Percentiles rank a stretch among this genome's conserved stretches.
Evolutionary conservation across 2,329 filamentous ascomycete genomes (phyloP).

Genomic region (Dactylonectria macrodidyma): DNA sequence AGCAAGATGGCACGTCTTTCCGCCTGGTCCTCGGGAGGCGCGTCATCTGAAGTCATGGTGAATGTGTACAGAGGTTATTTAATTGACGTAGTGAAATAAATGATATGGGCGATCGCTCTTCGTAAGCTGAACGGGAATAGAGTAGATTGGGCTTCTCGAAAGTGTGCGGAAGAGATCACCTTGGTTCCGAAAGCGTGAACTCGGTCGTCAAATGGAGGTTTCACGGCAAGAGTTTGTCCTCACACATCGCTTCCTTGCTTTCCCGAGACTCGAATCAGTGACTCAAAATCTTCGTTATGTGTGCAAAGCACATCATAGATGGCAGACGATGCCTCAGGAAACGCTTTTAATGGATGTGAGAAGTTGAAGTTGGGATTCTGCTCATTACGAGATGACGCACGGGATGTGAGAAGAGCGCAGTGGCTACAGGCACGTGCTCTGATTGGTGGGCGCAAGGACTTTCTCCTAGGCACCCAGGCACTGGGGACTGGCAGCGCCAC

Average conservation of each 20-base stretch:
- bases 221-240: not conserved
- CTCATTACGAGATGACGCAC: conserved; percentile 31
- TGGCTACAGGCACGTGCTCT: conserved; percentile 33
- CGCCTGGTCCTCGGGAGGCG: conserved; percentile 35
- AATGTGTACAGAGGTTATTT: not conserved
- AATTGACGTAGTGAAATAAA: not conserved
- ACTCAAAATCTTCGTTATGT: not conserved
- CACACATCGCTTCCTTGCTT: conserved; percentile 2
- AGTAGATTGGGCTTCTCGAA: not conserved
- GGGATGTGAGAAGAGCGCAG: conserved; percentile 9
- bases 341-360: conserved; percentile 6
- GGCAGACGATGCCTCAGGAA: not conserved
- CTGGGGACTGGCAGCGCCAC: conserved; percentile 18
- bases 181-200: not conserved
- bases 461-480: conserved; percentile 22
- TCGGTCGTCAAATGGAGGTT: not conserved
- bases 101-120: not conserved
- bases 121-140: not conserved
- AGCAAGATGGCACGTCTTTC: conserved; percentile 47
- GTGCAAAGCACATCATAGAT: conserved; percentile 4
- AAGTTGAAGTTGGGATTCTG: conserved; percentile 13
- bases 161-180: not conserved
- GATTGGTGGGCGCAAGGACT: conserved; percentile 29
- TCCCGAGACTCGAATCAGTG: conserved; percentile 11
- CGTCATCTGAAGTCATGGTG: conserved; percentile 49